Base-by-base conservation (phyloP, 2,329 filamentous ascomycete species). In the Colletotrichum euphorbiae region DNA sequence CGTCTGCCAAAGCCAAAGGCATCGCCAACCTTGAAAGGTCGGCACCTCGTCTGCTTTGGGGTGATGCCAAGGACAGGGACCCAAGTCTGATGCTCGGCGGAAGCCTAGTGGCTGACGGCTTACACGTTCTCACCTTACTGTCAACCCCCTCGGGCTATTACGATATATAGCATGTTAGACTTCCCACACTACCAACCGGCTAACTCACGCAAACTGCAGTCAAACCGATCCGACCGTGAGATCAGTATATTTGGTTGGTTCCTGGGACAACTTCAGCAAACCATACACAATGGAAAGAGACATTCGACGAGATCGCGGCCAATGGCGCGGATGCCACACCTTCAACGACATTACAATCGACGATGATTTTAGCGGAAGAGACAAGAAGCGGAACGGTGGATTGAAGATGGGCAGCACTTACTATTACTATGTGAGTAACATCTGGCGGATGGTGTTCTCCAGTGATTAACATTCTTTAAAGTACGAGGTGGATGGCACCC, bases 331-430 rank as follows among this genome's bases (percentile, higher is more conserved):
- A 48, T 97, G 93, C 78, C 92, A 96, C 81, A 88, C 88, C 42
- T 97, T 97, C 80, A 89, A 91, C 70, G 89, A 96, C 77, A 96
- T 97, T 75, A 89, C 93, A 73, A 93, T 90, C 74, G 93, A 97
- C 79, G 93, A 93, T 65, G 85, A 90, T 69, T 77, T 83, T 55
- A 79, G 83, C 58, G 72, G 69, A 72, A 84, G 81, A 58, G 79
- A 78, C 24, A 80, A 83, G 38, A 88, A 87, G 73, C 88, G 93
- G 73, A 87, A 88, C 72, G 94, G 94, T 66, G 94, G 92, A 59
- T 85, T 98, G 71, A 96, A 91, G 79, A 97, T 97, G 92, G 94
- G 94, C 50, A 89, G 91, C 69, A 96, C 91, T 15, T 98, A 98
- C 80, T 98, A 95, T 86, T 98, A 97, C 84, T 98, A 96, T 81